Base-by-base conservation (phyloP, 2,329 filamentous ascomycete species). In the Neopestalotiopsis clavispora region DNA sequence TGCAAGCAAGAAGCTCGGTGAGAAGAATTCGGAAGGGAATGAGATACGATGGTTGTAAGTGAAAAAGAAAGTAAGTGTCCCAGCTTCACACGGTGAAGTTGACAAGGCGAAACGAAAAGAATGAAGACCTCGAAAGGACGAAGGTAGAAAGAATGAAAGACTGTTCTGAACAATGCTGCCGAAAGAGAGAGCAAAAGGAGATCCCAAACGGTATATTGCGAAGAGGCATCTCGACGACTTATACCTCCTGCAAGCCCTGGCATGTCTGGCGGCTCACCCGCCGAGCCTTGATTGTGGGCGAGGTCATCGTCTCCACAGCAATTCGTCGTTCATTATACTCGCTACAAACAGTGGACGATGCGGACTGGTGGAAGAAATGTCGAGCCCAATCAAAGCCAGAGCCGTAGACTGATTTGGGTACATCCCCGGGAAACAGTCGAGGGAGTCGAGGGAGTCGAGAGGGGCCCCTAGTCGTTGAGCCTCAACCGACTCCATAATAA, bases 61-160 rank as follows among this genome's bases (percentile, higher is more conserved):
- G 34, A 23, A 66, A 57, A 34, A 63, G 56, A 65, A 68, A 60
- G 6, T 4, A 58, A 62, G 56, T 58, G 68, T 69, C 65, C 66
- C 68, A 32, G 66, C 68, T 69, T 68, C 68, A 69, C 68, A 45
- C 68, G 45, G 68, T 69, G 68, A 68, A 69, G 65, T 61, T 61
- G 68, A 69, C 68, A 34, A 38, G 42, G 23, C 38, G 63, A 66
- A 62, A 59, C 34, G 60, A 30, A 68, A 68, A 65, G 61, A 68
- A 68, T 42, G 67, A 61, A 42, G 34, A 34, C 52, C 52, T 60
- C 38, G 38, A 45, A 60, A 49, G 65, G 42, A 40, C 17, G 63
- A 58, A 20, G 45, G 17, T 10, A 17, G 42, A 49, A 52, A 61
- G 57, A 61, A 67, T 60, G 65, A 67, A 60, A 61, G 52, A 67